phyloP scores from a whole-genome alignment of 306 rosid species.

The Cucurbita argyrosperma region DNA sequence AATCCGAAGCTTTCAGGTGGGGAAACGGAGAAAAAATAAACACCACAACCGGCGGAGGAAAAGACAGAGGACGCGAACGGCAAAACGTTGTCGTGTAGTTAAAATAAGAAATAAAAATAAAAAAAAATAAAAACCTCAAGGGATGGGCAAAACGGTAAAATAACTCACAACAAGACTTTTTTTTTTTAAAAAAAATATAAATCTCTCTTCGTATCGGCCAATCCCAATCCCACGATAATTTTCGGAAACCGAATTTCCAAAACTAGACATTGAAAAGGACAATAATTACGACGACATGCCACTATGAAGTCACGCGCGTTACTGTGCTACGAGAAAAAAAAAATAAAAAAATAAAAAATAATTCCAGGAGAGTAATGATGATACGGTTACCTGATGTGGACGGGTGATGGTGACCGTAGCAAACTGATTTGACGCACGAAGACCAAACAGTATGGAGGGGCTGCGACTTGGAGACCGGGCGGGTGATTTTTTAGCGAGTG shows the following conservation, averaged over 20 bases:
- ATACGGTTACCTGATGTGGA: not conserved
- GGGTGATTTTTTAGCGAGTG: not conserved
- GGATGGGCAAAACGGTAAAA: not conserved
- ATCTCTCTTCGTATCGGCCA: not conserved
- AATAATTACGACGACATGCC: not conserved
- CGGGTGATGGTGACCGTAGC: not conserved
- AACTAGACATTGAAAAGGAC: not conserved
- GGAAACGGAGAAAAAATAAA: not conserved
- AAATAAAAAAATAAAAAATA: not conserved
- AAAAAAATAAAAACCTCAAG: not conserved
- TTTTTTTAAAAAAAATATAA: not conserved
- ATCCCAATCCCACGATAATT: not conserved
- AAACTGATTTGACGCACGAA: slow-evolving; percentile 12
- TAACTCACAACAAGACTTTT: not conserved
- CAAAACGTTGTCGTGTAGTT: not conserved
- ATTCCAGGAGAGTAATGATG: slow-evolving; percentile 12
- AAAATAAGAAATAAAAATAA: not conserved
- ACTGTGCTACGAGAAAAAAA: not conserved
- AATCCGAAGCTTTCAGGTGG: not conserved
- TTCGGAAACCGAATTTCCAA: not conserved
- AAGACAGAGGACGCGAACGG: not conserved
- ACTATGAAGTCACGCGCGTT: slow-evolving; percentile 2
- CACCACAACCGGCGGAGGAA: not conserved
- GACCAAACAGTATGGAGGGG: slow-evolving; percentile 5
- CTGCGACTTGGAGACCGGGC: not conserved